Percentiles rank a stretch among this genome's conserved stretches.
These are phyloP conservation scores for Alternaria tenuissima DNA, from an alignment of 2,329 filamentous ascomycete genomes.

Conservation along the genomic window DNA sequence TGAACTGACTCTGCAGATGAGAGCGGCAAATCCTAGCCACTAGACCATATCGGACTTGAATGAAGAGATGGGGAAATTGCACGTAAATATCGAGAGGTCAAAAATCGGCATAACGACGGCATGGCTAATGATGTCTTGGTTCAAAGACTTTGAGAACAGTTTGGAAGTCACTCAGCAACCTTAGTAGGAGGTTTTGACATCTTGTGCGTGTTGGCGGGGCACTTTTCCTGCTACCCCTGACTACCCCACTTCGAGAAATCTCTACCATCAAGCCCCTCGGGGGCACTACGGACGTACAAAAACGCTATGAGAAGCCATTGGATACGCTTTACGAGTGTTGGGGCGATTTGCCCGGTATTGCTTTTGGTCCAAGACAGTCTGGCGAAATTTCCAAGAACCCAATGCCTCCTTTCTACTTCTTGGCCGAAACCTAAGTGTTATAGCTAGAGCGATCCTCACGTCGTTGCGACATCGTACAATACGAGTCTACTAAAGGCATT, in stretches of 20 bases:
- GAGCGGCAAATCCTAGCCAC: conserved; percentile 25
- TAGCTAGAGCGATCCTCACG: not conserved
- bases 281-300: not conserved
- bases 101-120: not conserved
- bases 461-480: not conserved
- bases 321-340: not conserved
- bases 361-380: not conserved
- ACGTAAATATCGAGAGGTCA: no score
- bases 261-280: not conserved
- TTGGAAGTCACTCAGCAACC: not conserved
- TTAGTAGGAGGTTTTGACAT: not conserved
- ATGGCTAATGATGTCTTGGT: no score
- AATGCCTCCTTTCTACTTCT: not conserved
- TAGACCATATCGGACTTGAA: conserved; percentile 22
- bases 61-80: not conserved
- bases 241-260: not conserved
- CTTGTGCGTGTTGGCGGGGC: not conserved
- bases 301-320: not conserved
- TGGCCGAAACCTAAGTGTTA: not conserved
- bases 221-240: not conserved
- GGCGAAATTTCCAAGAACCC: not conserved
- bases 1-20: conserved; percentile 17
- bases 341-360: not conserved
- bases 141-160: not conserved
- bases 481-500: not conserved